phyloP scores from a whole-genome alignment of 1,284 basidiomycete species.

The Taiwanofungus camphoratus region DNA sequence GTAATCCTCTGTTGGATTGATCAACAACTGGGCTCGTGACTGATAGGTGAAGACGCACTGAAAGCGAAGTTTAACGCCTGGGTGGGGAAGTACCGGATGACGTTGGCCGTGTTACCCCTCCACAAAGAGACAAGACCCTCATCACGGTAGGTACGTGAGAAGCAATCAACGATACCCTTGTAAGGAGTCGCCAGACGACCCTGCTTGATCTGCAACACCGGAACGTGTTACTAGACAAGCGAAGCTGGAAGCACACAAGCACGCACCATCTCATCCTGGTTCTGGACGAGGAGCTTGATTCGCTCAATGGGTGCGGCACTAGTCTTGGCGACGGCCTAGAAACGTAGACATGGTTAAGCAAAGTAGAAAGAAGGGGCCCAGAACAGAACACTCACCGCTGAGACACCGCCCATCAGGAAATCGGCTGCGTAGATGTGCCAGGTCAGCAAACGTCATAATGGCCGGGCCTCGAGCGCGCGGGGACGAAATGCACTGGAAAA shows the following conservation, averaged over 20 bases:
- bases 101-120: conserved; percentile 97
- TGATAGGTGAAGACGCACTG: conserved; percentile 48
- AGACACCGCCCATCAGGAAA: conserved; percentile 92
- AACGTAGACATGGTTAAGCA: conserved; percentile 11
- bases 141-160: conserved; percentile 81
- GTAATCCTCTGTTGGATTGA: conserved; percentile 73
- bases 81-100: conserved; percentile 97
- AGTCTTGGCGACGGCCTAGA: conserved; percentile 92
- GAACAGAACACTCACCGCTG: conserved; percentile 55
- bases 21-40: conserved; percentile 18
- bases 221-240: conserved; percentile 19
- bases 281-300: conserved; percentile 97
- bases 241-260: conserved; percentile 10
- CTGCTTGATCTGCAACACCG: conserved; percentile 82
- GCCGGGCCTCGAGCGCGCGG: background rate
- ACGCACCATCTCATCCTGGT: conserved; percentile 89
- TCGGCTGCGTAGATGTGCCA: conserved; percentile 52
- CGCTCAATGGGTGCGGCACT: conserved; percentile 98
- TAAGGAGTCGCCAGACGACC: conserved; percentile 89
- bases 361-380: background rate
- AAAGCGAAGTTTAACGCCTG: conserved; percentile 95
- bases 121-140: conserved; percentile 89
- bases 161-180: conserved; percentile 91
- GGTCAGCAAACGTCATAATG: conserved; percentile 29
- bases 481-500: conserved; percentile 1